phyloP scores from a whole-genome alignment of 2,329 filamentous ascomycete genomes.

The Fusarium anthophilum region DNA sequence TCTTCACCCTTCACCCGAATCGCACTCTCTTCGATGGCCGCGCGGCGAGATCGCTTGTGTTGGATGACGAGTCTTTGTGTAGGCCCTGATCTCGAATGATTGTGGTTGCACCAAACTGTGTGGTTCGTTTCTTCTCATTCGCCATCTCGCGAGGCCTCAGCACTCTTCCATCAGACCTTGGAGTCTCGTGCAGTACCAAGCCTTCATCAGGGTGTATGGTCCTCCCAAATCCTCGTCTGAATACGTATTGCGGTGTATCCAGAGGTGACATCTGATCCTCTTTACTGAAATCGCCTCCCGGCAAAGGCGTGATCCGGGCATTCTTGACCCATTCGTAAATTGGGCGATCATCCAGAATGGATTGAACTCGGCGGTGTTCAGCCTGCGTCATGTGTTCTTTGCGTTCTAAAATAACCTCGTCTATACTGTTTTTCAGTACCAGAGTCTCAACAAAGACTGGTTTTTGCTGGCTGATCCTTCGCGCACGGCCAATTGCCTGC shows the following conservation, averaged over 20 bases:
- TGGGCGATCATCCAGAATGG: slow-evolving; percentile 64
- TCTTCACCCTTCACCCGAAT: slow-evolving; percentile 32
- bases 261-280: slow-evolving; percentile 61
- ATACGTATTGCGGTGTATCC: slow-evolving; percentile 57
- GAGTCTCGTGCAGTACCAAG: slow-evolving; percentile 47
- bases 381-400: slow-evolving; percentile 78
- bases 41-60: slow-evolving; percentile 26
- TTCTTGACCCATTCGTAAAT: slow-evolving; percentile 70
- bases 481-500: slow-evolving; percentile 90
- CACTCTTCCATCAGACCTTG: slow-evolving; percentile 1
- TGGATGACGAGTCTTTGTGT: slow-evolving; percentile 13
- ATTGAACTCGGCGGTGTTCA: slow-evolving; percentile 65
- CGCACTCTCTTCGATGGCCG: slow-evolving; percentile 47
- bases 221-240: slow-evolving; percentile 59
- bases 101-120: slow-evolving; percentile 22
- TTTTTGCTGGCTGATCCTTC: slow-evolving; percentile 84
- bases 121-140: slow-evolving; percentile 40
- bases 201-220: slow-evolving; percentile 57
- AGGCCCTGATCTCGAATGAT: slow-evolving; percentile 12
- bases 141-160: slow-evolving; percentile 9
- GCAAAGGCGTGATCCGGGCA: slow-evolving; percentile 54
- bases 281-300: slow-evolving; percentile 43
- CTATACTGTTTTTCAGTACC: slow-evolving; percentile 80
- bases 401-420: slow-evolving; percentile 82
- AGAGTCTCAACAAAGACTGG: slow-evolving; percentile 87